Evolutionary conservation across 2,329 filamentous ascomycete species (phyloP), one percentile per base, ranked within the genome.

Genomic region (Penicillium janthinellum): DNA sequence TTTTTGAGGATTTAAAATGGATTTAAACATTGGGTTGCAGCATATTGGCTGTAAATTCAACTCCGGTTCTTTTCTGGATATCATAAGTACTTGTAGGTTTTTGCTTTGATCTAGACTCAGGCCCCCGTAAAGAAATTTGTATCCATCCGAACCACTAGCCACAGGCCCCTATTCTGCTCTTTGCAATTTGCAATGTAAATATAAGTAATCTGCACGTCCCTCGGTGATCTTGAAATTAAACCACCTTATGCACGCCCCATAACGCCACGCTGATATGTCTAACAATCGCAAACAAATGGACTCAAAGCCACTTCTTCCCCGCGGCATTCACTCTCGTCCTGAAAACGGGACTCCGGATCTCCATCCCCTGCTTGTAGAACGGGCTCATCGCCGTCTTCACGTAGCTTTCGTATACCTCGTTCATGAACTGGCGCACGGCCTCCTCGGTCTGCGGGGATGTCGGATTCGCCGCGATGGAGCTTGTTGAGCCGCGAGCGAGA

Each of bases 311-410:
- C 78, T 98, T 99, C 79, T 91, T 92, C 67, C 92, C 95, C 0
- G 94, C 94, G 2, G 91, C 91, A 1, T 87, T 88, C 20, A 99
- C 92, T 71, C 90, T 86, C 57, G 86, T 82, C 66, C 91, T 84
- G 75, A 99, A 99, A 1, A 97, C 85, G 0, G 92, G 90, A 77
- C 93, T 98, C 72, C 84, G 87, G 54, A 99, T 88, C 68, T 91
- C 88, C 83, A 90, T 90, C 65, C 96, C 94, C 57, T 89, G 86
- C 56, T 85, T 84, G 80, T 97, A 98, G 76, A 99, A 99, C 0
- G 95, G 95, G 73, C 88, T 98, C 95, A 99, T 98, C 59, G 93
- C 88, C 12, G 93, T 91, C 83, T 99, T 99, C 65, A 96, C 86
- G 89, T 94, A 99, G 67, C 88, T 92, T 79, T 99, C 95, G 79